A percentile compares a stretch with the other conserved stretches of the same genome.
phyloP scores from a whole-genome alignment of 2,329 filamentous ascomycete genomes.

The Calonectria hongkongensis region DNA sequence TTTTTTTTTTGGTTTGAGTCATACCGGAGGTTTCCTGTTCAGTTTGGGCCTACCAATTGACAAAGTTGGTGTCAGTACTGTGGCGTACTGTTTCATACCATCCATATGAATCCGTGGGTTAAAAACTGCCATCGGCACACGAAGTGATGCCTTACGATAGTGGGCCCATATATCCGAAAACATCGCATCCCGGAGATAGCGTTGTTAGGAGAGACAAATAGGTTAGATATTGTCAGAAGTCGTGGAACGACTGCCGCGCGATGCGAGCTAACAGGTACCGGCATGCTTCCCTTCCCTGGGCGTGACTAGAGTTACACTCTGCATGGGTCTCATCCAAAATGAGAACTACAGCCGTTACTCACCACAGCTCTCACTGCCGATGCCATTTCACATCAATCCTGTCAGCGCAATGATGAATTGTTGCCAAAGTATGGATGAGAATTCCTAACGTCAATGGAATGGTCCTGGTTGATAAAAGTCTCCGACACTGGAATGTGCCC shows the following conservation, averaged over 20 bases:
- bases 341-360: neutral
- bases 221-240: neutral
- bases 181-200: conserved; percentile 26
- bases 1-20: conserved; percentile 1
- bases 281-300: conserved; percentile 12
- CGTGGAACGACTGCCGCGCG: conserved; percentile 3
- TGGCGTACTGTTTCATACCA: neutral
- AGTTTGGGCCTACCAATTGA: neutral
- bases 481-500: neutral
- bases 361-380: neutral
- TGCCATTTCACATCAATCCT: neutral
- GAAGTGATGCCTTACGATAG: neutral
- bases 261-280: conserved; percentile 20
- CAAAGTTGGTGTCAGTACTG: neutral
- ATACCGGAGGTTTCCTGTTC: conserved; percentile 25
- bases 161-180: conserved; percentile 25
- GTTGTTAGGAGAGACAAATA: neutral
- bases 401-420: neutral
- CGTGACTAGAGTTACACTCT: neutral
- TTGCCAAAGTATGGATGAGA: neutral
- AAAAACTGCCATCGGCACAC: neutral
- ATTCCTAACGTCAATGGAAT: neutral
- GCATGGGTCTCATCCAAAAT: conserved; percentile 16
- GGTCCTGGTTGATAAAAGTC: neutral
- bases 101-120: neutral